Conservation (phyloP, 352 stramenopile genomes). For the Phytophthora melonis region DNA sequence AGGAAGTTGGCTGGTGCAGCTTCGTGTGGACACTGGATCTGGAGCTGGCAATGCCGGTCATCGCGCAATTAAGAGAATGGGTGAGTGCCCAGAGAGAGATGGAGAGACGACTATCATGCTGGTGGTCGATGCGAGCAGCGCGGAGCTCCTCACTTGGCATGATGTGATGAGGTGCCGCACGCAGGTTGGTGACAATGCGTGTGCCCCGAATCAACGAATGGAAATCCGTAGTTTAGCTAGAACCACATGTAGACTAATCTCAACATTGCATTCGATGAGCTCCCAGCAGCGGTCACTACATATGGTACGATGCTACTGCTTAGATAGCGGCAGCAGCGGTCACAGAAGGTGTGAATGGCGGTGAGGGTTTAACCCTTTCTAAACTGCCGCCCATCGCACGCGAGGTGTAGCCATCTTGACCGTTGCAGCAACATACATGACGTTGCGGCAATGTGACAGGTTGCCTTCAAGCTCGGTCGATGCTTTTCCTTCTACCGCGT, state of each 20-base stretch:
- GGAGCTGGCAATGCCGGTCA: slow-evolving; percentile 10
- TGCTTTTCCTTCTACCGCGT: background rate
- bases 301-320: too few relatives aligned
- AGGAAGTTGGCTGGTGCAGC: background rate
- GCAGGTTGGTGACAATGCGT: background rate
- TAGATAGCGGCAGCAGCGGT: too few relatives aligned
- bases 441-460: background rate
- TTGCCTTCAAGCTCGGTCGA: background rate
- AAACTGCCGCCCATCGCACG: too few relatives aligned
- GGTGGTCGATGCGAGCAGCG: too few relatives aligned
- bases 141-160: background rate
- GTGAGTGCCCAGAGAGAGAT: too few relatives aligned
- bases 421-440: background rate
- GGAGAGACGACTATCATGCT: too few relatives aligned
- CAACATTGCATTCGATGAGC: background rate
- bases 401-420: background rate
- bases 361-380: too few relatives aligned
- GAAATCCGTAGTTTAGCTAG: background rate
- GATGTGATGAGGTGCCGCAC: background rate
- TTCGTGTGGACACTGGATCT: background rate
- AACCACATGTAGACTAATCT: background rate
- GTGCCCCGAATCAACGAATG: background rate
- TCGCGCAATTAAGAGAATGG: too few relatives aligned
- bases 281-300: too few relatives aligned
- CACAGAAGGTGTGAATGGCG: too few relatives aligned